Percentiles rank a stretch among this genome's conserved stretches.
phyloP scores from a whole-genome alignment of 2,329 filamentous ascomycete species.

The Colletotrichum lindemuthianum region DNA sequence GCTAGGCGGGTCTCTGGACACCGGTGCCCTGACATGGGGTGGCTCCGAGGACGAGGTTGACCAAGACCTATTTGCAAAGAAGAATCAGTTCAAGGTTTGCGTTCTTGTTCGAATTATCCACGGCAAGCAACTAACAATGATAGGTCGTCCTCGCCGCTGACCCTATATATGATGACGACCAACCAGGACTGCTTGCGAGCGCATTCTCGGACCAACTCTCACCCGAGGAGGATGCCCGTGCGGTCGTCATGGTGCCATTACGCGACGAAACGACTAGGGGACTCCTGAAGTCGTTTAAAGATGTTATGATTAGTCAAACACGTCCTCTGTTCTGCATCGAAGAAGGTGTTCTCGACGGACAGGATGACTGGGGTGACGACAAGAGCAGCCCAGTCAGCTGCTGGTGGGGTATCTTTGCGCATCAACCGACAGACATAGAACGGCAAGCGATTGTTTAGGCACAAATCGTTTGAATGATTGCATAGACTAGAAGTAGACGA shows the following conservation, averaged over 20 bases:
- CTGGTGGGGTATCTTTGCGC: conserved; percentile 73
- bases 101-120: conserved; percentile 27
- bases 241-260: conserved; percentile 83
- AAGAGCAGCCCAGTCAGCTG: conserved; percentile 65
- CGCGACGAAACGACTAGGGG: conserved; percentile 73
- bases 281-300: conserved; percentile 71
- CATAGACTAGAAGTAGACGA: background rate
- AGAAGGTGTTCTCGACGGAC: conserved; percentile 71
- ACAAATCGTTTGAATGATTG: background rate
- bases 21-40: conserved; percentile 81
- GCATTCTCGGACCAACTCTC: conserved; percentile 77
- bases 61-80: conserved; percentile 53
- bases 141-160: conserved; percentile 86
- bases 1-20: conserved; percentile 66
- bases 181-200: conserved; percentile 77
- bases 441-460: background rate
- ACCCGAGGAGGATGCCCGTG: conserved; percentile 65
- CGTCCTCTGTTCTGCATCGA: conserved; percentile 61
- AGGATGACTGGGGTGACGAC: conserved; percentile 77
- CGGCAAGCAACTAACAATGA: background rate
- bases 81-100: conserved; percentile 63
- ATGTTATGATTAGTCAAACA: conserved; percentile 65
- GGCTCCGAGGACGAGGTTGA: conserved; percentile 57
- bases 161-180: conserved; percentile 85
- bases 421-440: background rate